Evolutionary conservation across 83 land plant genomes (phyloP), one percentile per base, ranked within the genome.

Genomic region (Diphasiastrum complanatum): DNA sequence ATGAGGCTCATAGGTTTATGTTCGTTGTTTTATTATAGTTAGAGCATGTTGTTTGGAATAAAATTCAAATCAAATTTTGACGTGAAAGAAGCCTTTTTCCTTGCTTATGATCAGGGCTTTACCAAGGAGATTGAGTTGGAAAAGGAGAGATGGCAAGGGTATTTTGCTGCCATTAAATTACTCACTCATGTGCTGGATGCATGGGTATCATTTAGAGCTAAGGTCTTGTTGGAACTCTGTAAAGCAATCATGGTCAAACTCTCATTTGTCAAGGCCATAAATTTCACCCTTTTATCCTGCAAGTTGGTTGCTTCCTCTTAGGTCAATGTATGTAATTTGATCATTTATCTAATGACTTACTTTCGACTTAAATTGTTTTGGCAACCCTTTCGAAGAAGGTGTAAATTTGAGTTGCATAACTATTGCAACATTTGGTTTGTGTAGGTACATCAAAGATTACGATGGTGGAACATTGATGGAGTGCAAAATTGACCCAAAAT

Each of bases 391-490:
- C n/a, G n/a, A n/a, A n/a, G n/a, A n/a, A n/a, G n/a, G n/a, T n/a
- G n/a, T n/a, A n/a, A n/a, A n/a, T n/a, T n/a, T n/a, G n/a, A n/a
- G n/a, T n/a, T n/a, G n/a, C n/a, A n/a, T n/a, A n/a, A n/a, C n/a
- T n/a, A n/a, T n/a, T n/a, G n/a, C n/a, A n/a, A 16, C 65, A 22
- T 51, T 8, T 40, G 56, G 18, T n/a, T n/a, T n/a, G n/a, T 64
- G 41, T 61, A 92, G 99, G 66, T 95, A 85, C 70, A 95, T 95
- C 31, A 95, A 95, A 69, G 99, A 95, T 56, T 95, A 95, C 66
- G 99, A 95, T 83, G 96, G 99, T 11, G 99, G 86, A 34, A 86
- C 81, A 2, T 80, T 95, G 19, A 89, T 95, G 99, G 99, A 95
- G 52, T 95, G 92, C 73, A 82, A 75, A 68, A 85, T 95, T 53